These are phyloP conservation scores for Dictyostelium brefeldianum DNA, from an alignment of 78 protist species.

Conservation along the genomic window DNA sequence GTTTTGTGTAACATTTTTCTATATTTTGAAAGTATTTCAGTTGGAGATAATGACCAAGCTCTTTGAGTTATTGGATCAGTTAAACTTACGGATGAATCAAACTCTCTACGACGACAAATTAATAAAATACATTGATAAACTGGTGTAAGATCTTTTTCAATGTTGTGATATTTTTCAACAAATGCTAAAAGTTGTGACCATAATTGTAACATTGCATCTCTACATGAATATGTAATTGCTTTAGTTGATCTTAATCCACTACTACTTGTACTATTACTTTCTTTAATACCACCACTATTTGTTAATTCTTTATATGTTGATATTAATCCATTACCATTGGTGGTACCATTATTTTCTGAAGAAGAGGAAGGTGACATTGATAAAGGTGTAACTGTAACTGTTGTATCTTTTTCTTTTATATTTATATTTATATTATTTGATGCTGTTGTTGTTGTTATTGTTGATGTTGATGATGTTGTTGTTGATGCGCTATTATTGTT, in stretches of 20 bases:
- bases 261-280: neutral
- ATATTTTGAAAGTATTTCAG: slow-evolving; percentile 45
- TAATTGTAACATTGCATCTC: slow-evolving; percentile 36
- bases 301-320: slow-evolving; percentile 14
- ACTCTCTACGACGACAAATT: slow-evolving; percentile 64
- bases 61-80: slow-evolving; percentile 55
- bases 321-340: slow-evolving; percentile 6
- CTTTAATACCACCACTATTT: slow-evolving; percentile 9
- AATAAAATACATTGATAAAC: slow-evolving; percentile 18
- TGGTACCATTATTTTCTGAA: neutral
- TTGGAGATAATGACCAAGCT: slow-evolving; percentile 38
- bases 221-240: neutral
- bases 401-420: neutral
- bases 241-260: slow-evolving; percentile 8
- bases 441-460: neutral
- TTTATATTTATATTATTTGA: neutral
- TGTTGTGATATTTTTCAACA: slow-evolving; percentile 7
- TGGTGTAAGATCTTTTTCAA: slow-evolving; percentile 29
- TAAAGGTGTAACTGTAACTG: neutral
- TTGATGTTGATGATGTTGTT: neutral
- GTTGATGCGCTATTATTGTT: neutral
- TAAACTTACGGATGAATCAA: slow-evolving; percentile 6
- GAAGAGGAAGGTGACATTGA: slow-evolving; percentile 24
- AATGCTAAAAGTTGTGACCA: slow-evolving; percentile 29
- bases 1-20: slow-evolving; percentile 50